Evolutionary conservation across 1,139 yeast genomes (phyloP).

Genomic region (Kodamaea derodonti): DNA sequence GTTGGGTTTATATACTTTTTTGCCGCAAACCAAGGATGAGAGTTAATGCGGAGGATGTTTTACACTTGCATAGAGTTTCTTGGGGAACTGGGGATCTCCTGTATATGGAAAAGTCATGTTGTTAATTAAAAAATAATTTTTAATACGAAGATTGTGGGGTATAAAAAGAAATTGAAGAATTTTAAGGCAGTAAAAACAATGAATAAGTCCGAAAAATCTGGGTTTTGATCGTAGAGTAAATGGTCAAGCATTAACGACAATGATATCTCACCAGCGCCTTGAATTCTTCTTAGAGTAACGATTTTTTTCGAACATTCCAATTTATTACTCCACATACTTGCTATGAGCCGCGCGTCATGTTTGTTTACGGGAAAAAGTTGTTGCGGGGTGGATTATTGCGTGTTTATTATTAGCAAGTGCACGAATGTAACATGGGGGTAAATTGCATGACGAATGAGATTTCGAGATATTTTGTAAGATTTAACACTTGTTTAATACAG

Average conservation of each 20-base stretch:
- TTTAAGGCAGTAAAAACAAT: too few relatives aligned
- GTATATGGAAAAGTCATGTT: neutral
- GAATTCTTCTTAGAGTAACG: too few relatives aligned
- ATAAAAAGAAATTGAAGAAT: neutral
- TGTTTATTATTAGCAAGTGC: neutral
- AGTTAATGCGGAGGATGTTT: too few relatives aligned
- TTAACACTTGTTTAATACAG: too few relatives aligned
- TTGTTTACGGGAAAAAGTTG: slow-evolving; percentile 5
- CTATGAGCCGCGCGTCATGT: neutral
- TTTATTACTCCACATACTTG: neutral
- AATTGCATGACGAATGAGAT: too few relatives aligned
- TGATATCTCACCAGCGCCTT: too few relatives aligned
- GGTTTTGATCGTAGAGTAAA: too few relatives aligned
- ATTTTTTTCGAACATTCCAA: too few relatives aligned
- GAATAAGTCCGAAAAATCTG: too few relatives aligned
- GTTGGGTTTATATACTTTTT: slow-evolving; percentile 6
- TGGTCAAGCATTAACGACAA: too few relatives aligned
- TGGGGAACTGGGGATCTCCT: neutral
- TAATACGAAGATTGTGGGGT: neutral
- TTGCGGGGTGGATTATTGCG: slow-evolving; percentile 4
- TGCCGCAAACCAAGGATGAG: slow-evolving; percentile 7
- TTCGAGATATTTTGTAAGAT: too few relatives aligned
- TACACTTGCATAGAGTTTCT: neutral
- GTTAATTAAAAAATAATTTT: neutral
- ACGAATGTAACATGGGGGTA: neutral